Conservation (phyloP, 805 yeast genomes). For the Wickerhamomyces chambardii region DNA sequence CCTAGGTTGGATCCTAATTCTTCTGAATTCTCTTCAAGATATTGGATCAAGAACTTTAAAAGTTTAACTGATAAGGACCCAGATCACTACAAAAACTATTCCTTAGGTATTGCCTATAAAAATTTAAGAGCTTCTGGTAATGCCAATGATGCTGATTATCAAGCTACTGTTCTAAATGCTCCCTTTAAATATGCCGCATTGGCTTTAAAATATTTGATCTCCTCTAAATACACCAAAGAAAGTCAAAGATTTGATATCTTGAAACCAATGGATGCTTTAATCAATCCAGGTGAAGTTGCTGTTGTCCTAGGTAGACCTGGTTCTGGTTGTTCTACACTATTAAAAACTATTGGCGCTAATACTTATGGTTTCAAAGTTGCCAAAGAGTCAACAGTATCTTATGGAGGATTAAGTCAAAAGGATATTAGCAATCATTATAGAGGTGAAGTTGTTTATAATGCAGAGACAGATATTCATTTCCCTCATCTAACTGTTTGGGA, state of each 20-base stretch:
- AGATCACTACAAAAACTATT: slow-evolving; percentile 48
- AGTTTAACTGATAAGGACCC: slow-evolving; percentile 43
- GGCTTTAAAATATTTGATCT: slow-evolving; percentile 7
- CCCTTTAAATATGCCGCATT: slow-evolving; percentile 16
- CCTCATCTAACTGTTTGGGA: slow-evolving; percentile 56
- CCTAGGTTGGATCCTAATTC: slow-evolving; percentile 49
- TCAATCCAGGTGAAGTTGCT: slow-evolving; percentile 57
- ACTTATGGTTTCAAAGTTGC: slow-evolving; percentile 48
- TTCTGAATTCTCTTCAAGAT: slow-evolving; percentile 43
- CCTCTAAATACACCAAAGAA: slow-evolving; percentile 12
- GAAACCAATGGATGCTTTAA: slow-evolving; percentile 47
- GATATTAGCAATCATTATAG: slow-evolving; percentile 38
- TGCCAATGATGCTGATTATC: slow-evolving; percentile 56
- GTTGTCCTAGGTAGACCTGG: slow-evolving; percentile 80
- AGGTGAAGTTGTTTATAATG: slow-evolving; percentile 58
- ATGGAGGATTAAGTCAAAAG: slow-evolving; percentile 37
- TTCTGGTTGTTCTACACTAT: slow-evolving; percentile 56
- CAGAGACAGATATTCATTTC: slow-evolving; percentile 56
- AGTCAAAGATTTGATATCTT: slow-evolving; percentile 31
- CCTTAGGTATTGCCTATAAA: slow-evolving; percentile 49
- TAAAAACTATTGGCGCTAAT: slow-evolving; percentile 45
- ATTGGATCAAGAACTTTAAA: slow-evolving; percentile 58
- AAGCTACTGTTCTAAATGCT: slow-evolving; percentile 46
- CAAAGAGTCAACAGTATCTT: slow-evolving; percentile 34
- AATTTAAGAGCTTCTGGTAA: slow-evolving; percentile 54